These are phyloP conservation scores for Pyrenochaeta sp. DNA, from an alignment of 2,329 filamentous ascomycete genomes.

Conservation along the genomic window DNA sequence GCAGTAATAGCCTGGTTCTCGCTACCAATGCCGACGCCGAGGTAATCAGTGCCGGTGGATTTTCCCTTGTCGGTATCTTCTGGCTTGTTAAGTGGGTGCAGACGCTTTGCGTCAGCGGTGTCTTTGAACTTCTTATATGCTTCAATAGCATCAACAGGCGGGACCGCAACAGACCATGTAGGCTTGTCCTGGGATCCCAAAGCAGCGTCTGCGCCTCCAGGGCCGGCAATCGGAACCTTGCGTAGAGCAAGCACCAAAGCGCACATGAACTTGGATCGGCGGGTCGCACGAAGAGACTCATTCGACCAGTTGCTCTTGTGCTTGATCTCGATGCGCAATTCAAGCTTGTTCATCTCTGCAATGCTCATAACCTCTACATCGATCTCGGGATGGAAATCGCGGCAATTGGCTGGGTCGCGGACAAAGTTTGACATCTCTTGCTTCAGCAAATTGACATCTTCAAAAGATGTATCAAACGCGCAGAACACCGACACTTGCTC, in stretches of 20 bases:
- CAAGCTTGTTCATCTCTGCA: slow-evolving; percentile 86
- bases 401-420: slow-evolving; percentile 79
- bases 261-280: slow-evolving; percentile 96
- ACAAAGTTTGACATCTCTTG: slow-evolving; percentile 88
- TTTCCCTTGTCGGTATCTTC: slow-evolving; percentile 38
- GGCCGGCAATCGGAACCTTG: slow-evolving; percentile 84
- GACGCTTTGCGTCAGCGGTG: slow-evolving; percentile 69
- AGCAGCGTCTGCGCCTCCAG: slow-evolving; percentile 74
- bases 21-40: slow-evolving; percentile 29
- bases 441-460: slow-evolving; percentile 86
- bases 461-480: slow-evolving; percentile 85
- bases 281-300: slow-evolving; percentile 79
- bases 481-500: slow-evolving; percentile 83
- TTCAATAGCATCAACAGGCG: slow-evolving; percentile 70
- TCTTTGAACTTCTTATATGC: slow-evolving; percentile 62
- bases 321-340: slow-evolving; percentile 82
- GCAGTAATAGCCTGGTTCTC: slow-evolving; percentile 55
- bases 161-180: slow-evolving; percentile 79
- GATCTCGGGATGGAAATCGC: slow-evolving; percentile 90
- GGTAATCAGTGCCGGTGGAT: slow-evolving; percentile 45
- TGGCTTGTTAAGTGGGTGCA: slow-evolving; percentile 64
- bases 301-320: slow-evolving; percentile 77
- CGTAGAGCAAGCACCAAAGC: slow-evolving; percentile 85
- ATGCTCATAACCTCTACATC: slow-evolving; percentile 80
- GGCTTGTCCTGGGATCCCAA: slow-evolving; percentile 75